phyloP scores from a whole-genome alignment of 257 asterid genomes.

The Solanum paucissectum region DNA sequence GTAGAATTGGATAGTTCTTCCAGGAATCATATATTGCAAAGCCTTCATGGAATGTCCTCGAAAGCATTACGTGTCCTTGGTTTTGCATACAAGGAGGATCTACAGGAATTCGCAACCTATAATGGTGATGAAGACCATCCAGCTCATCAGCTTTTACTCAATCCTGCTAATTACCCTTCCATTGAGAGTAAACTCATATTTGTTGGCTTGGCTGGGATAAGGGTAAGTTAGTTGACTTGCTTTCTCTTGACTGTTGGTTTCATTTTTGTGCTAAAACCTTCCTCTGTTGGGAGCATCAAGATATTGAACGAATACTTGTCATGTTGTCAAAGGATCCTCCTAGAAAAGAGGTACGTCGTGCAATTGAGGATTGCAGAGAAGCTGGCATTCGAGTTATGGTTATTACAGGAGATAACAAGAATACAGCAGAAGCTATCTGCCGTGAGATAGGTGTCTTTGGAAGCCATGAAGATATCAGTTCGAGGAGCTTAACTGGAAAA shows the following conservation, averaged over 20 bases:
- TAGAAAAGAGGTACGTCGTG: slow-evolving; percentile 89
- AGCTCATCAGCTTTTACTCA: slow-evolving; percentile 67
- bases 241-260: not conserved
- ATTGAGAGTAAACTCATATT: slow-evolving; percentile 81
- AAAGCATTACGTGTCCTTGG: slow-evolving; percentile 87
- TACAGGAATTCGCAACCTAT: slow-evolving; percentile 63
- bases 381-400: slow-evolving; percentile 99
- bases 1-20: slow-evolving; percentile 43
- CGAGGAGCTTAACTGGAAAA: slow-evolving; percentile 84
- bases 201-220: slow-evolving; percentile 87
- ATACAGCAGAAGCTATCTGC: slow-evolving; percentile 96
- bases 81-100: slow-evolving; percentile 73
- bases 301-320: not conserved
- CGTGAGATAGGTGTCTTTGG: slow-evolving; percentile 95
- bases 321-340: slow-evolving; percentile 73
- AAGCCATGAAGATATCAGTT: slow-evolving; percentile 50
- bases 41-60: slow-evolving; percentile 75
- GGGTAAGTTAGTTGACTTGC: slow-evolving; percentile 47
- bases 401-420: slow-evolving; percentile 91
- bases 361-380: slow-evolving; percentile 88
- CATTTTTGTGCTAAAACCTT: not conserved
- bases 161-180: slow-evolving; percentile 76
- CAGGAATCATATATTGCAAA: slow-evolving; percentile 42
- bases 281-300: not conserved
- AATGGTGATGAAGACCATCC: slow-evolving; percentile 96